Evolutionary conservation across 2,329 filamentous ascomycete genomes (phyloP), one percentile per base, ranked within the genome.

Genomic region (Exophiala bonariae): DNA sequence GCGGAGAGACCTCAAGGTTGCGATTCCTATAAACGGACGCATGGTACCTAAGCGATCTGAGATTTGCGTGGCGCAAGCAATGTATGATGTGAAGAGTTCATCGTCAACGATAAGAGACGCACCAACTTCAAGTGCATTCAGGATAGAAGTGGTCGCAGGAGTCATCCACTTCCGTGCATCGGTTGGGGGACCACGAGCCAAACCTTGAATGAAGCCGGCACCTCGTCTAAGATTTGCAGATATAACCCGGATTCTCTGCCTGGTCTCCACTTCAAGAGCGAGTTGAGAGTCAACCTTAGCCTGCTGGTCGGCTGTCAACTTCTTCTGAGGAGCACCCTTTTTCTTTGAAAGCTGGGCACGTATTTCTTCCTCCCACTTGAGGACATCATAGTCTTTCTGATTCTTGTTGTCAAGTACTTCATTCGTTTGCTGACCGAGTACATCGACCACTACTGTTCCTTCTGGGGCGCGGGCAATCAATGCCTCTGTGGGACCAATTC

Each of bases 321-420:
- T 99, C 72, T 90, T 92, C 59, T 89, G 83, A 50, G 87, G 82
- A 36, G 71, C 66, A 1, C 92, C 92, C 67, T 92, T 96, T 74
- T 97, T 99, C 63, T 88, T 79, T n/a, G 91, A 90, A 32, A 99
- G 71, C 60, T 96, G 89, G 31, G 82, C 79, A 47, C 91, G 80
- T 6, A 99, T 77, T 55, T 99, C 93, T 65, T 92, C 87, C 68
- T 99, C 93, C 93, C 95, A 99, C 68, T 96, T 96, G 32, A 96
- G 70, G 1, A 89, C 95, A 59, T 99, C 89, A 60, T 96, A 96
- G 64, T 97, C 93, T 66, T 95, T 96, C 39, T 82, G 85, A 61
- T 89, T 96, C 71, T 96, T 97, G 69, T 90, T 86, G 3, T 89
- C 83, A 2, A 86, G 72, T 30, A 77, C 73, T 51, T 81, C 81